phyloP scores from a whole-genome alignment of 2,329 filamentous ascomycete genomes.

The Aspergillus unguis region DNA sequence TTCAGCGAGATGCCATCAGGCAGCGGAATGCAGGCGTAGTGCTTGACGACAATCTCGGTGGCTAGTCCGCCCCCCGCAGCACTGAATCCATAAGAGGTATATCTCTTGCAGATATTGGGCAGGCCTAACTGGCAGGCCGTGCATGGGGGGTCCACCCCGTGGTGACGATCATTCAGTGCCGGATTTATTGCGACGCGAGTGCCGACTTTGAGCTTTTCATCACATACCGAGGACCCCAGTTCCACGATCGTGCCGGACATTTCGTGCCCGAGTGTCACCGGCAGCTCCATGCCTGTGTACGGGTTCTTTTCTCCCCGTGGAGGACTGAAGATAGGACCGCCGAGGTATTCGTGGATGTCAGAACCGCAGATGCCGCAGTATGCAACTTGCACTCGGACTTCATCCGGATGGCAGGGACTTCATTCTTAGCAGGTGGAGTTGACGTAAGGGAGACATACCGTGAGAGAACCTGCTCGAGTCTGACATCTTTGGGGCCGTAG shows the following conservation, averaged over 20 bases:
- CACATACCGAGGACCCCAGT: neutral
- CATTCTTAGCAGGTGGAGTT: neutral
- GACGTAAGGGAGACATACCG: neutral
- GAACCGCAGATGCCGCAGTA: constrained; percentile 9
- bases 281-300: neutral
- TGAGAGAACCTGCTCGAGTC: neutral
- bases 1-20: neutral
- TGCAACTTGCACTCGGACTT: constrained; percentile 4
- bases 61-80: neutral
- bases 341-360: constrained; percentile 2
- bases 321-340: constrained; percentile 1
- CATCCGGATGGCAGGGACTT: constrained; percentile 1
- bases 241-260: neutral
- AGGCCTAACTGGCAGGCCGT: neutral
- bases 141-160: neutral
- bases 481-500: neutral
- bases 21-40: neutral
- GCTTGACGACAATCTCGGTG: neutral
- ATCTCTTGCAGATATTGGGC: neutral
- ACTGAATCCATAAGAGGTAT: neutral
- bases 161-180: neutral
- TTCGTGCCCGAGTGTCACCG: neutral
- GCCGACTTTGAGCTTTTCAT: neutral
- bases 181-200: neutral
- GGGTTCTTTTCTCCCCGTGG: neutral